Conservation (phyloP, 129 eudicot species). For the Artemisia argyi region DNA sequence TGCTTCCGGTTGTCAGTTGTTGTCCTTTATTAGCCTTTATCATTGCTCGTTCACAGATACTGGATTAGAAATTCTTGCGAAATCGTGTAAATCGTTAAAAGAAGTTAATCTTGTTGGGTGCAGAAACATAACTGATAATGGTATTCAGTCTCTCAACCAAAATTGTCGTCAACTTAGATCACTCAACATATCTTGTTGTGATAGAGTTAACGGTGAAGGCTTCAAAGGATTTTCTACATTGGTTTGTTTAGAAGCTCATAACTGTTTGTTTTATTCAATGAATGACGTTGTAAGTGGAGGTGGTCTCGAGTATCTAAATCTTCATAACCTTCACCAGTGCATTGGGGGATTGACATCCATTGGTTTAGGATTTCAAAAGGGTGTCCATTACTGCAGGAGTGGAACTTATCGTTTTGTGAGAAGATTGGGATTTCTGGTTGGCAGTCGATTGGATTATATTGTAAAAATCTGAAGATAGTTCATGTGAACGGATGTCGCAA, state of each 20-base stretch:
- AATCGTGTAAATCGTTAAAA: constrained; percentile 43
- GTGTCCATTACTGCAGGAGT: constrained; percentile 56
- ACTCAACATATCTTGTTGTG: constrained; percentile 40
- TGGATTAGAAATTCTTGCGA: constrained; percentile 49
- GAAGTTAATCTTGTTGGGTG: constrained; percentile 55
- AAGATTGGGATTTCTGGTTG: constrained; percentile 50
- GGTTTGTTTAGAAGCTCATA: constrained; percentile 57
- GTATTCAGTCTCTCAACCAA: constrained; percentile 39
- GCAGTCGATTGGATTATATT: constrained; percentile 50
- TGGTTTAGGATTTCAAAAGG: constrained; percentile 50
- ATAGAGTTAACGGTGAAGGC: constrained; percentile 45
- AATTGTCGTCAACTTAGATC: constrained; percentile 49
- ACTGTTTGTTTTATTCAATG: constrained; percentile 52
- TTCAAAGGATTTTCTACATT: constrained; percentile 60
- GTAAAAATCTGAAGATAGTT: constrained; percentile 51
- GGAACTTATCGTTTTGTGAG: constrained; percentile 63
- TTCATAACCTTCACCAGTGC: constrained; percentile 29
- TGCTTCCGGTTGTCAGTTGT: constrained; percentile 48
- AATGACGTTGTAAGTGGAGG: constrained; percentile 52
- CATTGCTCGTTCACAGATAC: constrained; percentile 43
- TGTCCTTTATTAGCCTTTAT: constrained; percentile 48
- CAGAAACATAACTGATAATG: constrained; percentile 43
- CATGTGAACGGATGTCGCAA: constrained; percentile 58
- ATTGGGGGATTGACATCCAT: constrained; percentile 20
- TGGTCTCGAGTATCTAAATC: constrained; percentile 55